Evolutionary conservation across 495 filamentous ascomycete species (phyloP), one percentile per base, ranked within the genome.

Genomic region (Daldinia caldariorum): DNA sequence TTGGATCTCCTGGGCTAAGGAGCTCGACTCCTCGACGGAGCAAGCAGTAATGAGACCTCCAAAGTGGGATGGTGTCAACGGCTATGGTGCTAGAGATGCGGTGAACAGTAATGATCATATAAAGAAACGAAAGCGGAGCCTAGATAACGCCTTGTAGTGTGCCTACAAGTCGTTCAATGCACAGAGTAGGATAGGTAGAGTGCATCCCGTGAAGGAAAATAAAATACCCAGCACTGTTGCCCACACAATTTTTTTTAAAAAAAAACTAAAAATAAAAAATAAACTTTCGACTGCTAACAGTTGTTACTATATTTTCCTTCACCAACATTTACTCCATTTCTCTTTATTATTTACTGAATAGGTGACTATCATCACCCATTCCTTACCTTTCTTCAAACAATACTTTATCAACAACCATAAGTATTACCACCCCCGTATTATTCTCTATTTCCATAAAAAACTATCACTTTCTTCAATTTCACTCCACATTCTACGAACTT

Each of bases 1-100:
- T 38, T 96, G 92, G 92, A 84, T 89, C 31, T 78, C 80, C 20
- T 88, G 88, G 78, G 89, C 88, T 14, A 92, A 90, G 80, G 87
- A 82, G 53, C 64, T 79, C 9, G 79, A 82, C n/a, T 73, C 71
- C 22, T 39, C 29, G 20, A 38, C 51, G 14, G 66, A 70, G 10
- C 68, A 61, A 53, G 34, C 47, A 20, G 0, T 16, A 14, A 9
- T 39, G 20, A 49, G 51, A 12, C 66, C 59, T 18, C 16, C 58
- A 10, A 71, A 37, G 12, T 32, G 69, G 32, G 51, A 31, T 20
- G 55, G 14, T 38, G 67, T 45, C 31, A 53, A 63, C 31, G 58
- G 41, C 6, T 66, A 62, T 29, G 29, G 26, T 29, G 10, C 18
- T 14, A 14, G 43, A 14, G 26, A 26, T 31, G 32, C 22, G 3